phyloP scores from a whole-genome alignment of 2,329 filamentous ascomycete species.

The Curvularia spicifera region DNA sequence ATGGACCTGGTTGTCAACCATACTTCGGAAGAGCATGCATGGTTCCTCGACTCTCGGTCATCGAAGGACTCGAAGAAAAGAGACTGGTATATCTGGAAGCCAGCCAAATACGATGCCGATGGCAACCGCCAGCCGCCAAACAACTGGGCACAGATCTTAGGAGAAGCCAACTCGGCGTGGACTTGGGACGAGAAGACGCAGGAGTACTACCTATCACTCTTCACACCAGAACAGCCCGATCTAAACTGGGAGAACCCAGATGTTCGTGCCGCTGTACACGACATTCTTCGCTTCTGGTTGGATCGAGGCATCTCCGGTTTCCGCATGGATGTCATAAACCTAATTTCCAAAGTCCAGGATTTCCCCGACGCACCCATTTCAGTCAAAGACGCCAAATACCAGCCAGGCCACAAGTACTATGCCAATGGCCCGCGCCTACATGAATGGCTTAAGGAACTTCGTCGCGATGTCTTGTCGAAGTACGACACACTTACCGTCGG shows the following conservation, averaged over 20 bases:
- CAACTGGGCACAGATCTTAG: constrained; percentile 71
- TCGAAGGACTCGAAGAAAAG: constrained; percentile 56
- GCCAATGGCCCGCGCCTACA: constrained; percentile 73
- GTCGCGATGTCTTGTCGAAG: constrained; percentile 61
- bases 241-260: constrained; percentile 80
- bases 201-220: constrained; percentile 80
- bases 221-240: constrained; percentile 77
- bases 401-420: constrained; percentile 60
- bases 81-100: constrained; percentile 64
- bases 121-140: constrained; percentile 74
- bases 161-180: constrained; percentile 65
- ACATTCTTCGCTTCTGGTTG: constrained; percentile 80
- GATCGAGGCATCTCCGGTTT: constrained; percentile 66
- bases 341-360: constrained; percentile 45
- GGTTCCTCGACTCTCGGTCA: constrained; percentile 63
- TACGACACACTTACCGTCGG: constrained; percentile 71
- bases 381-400: constrained; percentile 47
- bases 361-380: constrained; percentile 38
- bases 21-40: constrained; percentile 56
- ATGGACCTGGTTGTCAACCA: constrained; percentile 54
- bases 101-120: constrained; percentile 54
- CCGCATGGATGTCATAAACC: constrained; percentile 51
- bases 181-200: constrained; percentile 72
- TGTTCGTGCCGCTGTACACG: constrained; percentile 72
- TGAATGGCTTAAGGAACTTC: constrained; percentile 71